These are phyloP conservation scores for Schrenkiella parvula DNA, from an alignment of 345 rosid genomes.

Conservation along the genomic window DNA sequence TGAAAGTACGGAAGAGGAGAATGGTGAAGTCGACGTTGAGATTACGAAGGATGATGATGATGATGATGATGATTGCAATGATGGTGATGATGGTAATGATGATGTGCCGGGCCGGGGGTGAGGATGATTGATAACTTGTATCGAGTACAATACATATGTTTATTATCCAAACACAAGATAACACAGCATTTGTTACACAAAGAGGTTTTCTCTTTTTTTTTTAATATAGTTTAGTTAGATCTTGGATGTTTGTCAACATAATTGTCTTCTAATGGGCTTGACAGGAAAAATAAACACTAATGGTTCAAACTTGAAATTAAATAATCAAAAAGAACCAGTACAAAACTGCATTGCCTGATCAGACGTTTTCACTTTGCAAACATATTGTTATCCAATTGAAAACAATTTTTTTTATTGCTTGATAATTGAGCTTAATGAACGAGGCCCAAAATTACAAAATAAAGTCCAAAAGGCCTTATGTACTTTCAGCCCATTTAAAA, in stretches of 20 bases:
- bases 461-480: background rate
- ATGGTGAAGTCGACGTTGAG: constrained; percentile 4
- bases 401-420: too few species aligned
- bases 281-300: background rate
- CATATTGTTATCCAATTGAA: too few species aligned
- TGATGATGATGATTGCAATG: background rate
- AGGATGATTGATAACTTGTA: constrained; percentile 1
- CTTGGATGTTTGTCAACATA: background rate
- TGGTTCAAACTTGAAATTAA: background rate
- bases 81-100: background rate
- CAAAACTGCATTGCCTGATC: too few species aligned
- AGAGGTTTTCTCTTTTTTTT: background rate
- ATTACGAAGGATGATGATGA: constrained; percentile 5
- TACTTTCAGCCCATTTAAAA: background rate
- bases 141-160: background rate
- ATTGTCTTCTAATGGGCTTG: background rate
- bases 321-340: too few species aligned
- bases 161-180: background rate
- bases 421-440: background rate
- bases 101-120: background rate
- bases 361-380: too few species aligned
- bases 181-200: background rate
- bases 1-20: constrained; percentile 18
- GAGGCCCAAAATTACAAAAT: background rate
- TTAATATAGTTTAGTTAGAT: background rate